Evolutionary conservation across 73 alveolate species (phyloP), one percentile per base, ranked within the genome.

Genomic region (Tetrahymena borealis): DNA sequence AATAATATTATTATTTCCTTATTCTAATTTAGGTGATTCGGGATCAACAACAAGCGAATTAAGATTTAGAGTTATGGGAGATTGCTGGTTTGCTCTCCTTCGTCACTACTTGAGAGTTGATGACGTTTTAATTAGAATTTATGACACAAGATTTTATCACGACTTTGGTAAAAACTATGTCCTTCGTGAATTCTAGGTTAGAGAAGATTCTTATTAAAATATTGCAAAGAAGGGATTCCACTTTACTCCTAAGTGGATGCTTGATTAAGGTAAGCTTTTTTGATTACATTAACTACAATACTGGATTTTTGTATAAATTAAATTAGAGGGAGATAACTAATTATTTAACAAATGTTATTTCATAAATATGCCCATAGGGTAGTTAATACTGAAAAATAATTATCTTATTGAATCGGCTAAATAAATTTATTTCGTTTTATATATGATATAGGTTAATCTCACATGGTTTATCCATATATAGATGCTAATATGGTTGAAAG

Each of bases 31-130:
- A 60, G 85, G 85, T 20, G 99, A 99, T 94, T 94, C 95, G 78
- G 99, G 99, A 28, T 93, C 94, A 43, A 91, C 98, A 35, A 97
- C 95, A 85, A 92, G 97, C 78, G 96, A 93, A 94, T 95, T 98
- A 79, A 97, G 99, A 94, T 98, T 98, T 95, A 97, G 99, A 96
- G 96, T 97, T 12, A 99, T 99, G 99, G 96, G 95, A 85, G 99
- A 99, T 85, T 99, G 99, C 91, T 99, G 97, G 96, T 99, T 96
- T 96, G 99, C 98, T 24, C 95, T 99, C 38, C 94, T 98, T 90
- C 94, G 99, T 93, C 96, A 96, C 93, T 99, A 99, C 94, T 79
- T 99, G 92, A 97, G 99, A 98, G 99, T 99, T 40, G 99, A 98
- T 95, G 99, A 97, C 90, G 99, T 99, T 10, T 28, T 95, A 28